Base-by-base conservation (phyloP, 371 early-diverging fungal genomes). In the Saksenaea vasiformis region DNA sequence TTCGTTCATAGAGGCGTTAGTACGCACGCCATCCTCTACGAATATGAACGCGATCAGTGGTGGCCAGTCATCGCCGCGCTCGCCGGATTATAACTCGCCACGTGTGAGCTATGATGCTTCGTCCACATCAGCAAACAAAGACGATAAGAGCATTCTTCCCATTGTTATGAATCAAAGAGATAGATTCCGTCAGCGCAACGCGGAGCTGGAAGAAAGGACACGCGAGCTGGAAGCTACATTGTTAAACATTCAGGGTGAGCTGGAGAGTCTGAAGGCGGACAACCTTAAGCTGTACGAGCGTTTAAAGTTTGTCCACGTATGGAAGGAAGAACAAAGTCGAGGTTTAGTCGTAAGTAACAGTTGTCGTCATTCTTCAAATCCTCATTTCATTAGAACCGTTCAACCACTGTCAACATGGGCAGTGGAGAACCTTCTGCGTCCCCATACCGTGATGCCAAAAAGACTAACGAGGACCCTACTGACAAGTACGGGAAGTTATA, bases 81-180 rank as follows among this genome's bases (percentile, higher is more conserved):
- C 67, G 15, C 64, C 67, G 3, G 65, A 62, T 22, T 55, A 55
- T n/a, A 65, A 64, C 7, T 55, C 82, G 3, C 65, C 73, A 1
- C 64, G 71, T 3, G 69, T 69, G n/a, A 70, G 68, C 47, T 43
- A 60, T 31, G 77, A 78, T 56, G 62, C 72, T 62, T 31, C 77
- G 58, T 39, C 62, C 1, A 37, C 70, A 10, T 44, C 68, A 19
- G 51, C 65, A 3, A 60, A 56, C 15, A 76, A 67, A 31, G 75
- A 81, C 19, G 77, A 84, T 10, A 73, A 80, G 53, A 85, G 88
- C 19, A 89, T 95, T 43, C 68, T 95, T 27, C 91, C 92, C 4
- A 94, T 96, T 60, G 85, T 96, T 15, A 93, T 94, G 10, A 85
- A 88, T 24, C 97, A 96, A 68, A 84, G 97, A 17, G 95, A 96